These are phyloP conservation scores for Camellia japonica DNA, from an alignment of 148 eudicot species.

Conservation along the genomic window DNA sequence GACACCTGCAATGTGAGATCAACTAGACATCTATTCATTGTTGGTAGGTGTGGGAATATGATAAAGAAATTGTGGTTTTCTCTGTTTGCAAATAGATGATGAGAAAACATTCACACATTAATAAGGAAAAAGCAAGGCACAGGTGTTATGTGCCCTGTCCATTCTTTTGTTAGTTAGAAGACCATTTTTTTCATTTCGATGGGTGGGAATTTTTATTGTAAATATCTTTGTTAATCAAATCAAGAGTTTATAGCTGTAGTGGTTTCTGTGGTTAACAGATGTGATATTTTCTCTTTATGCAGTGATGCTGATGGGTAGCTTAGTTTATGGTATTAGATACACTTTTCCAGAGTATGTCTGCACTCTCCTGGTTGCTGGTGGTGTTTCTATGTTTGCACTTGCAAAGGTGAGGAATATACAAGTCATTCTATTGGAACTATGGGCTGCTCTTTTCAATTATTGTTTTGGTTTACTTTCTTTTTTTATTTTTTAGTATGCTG, in stretches of 20 bases:
- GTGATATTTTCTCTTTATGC: conserved; percentile 21
- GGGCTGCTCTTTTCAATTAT: background rate
- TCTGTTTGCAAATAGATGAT: conserved; percentile 1
- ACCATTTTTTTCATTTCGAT: background rate
- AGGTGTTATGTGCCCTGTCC: background rate
- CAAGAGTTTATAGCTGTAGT: background rate
- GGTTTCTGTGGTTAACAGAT: background rate
- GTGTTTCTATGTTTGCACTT: conserved; percentile 83
- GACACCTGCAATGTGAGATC: background rate
- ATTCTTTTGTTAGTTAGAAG: background rate
- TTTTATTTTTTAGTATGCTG: background rate
- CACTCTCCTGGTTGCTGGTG: conserved; percentile 91
- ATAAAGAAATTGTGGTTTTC: background rate
- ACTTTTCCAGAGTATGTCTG: conserved; percentile 72
- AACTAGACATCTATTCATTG: background rate
- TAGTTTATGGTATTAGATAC: conserved; percentile 79
- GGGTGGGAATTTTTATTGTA: background rate
- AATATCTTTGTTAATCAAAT: background rate
- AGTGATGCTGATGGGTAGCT: conserved; percentile 91
- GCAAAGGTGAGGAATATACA: conserved; percentile 51
- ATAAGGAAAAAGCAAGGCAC: background rate
- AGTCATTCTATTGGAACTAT: background rate
- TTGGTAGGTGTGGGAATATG: background rate
- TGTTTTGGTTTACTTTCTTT: background rate
- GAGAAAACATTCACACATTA: background rate